Conservation (phyloP, 1,284 basidiomycete species). For the Rhodotorula sp. region DNA sequence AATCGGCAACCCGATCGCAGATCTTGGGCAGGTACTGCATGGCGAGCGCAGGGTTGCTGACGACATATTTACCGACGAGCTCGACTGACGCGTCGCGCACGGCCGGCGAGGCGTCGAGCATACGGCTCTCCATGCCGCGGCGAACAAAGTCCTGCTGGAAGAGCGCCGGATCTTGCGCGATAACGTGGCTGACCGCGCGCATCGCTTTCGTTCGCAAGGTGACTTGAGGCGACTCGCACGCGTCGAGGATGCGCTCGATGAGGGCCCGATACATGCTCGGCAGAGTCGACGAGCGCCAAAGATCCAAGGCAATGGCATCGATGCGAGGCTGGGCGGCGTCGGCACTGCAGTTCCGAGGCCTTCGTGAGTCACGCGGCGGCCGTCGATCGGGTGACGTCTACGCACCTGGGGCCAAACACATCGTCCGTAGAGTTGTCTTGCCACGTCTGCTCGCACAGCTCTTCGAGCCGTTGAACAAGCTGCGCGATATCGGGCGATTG, state of each 20-base stretch:
- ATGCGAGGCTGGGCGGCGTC: slow-evolving; percentile 57
- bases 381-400: no score
- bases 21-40: slow-evolving; percentile 81
- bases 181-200: slow-evolving; percentile 75
- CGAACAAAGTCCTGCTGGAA: slow-evolving; percentile 55
- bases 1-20: slow-evolving; percentile 82
- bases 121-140: slow-evolving; percentile 76
- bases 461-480: slow-evolving; percentile 1
- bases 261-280: slow-evolving; percentile 76
- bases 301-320: slow-evolving; percentile 67
- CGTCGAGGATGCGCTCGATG: slow-evolving; percentile 67
- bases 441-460: slow-evolving; percentile 13
- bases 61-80: slow-evolving; percentile 89
- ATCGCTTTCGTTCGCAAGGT: slow-evolving; percentile 88
- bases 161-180: slow-evolving; percentile 80
- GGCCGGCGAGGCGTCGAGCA: slow-evolving; percentile 83
- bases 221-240: slow-evolving; percentile 75
- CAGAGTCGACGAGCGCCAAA: slow-evolving; percentile 70
- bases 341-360: not conserved
- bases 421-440: slow-evolving; percentile 22
- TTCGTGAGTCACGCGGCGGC: not conserved
- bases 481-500: not conserved
- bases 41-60: slow-evolving; percentile 78
- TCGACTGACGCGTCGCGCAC: slow-evolving; percentile 96
- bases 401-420: slow-evolving; percentile 39